These are phyloP conservation scores for Coniochaeta sp. DNA, from an alignment of 2,329 filamentous ascomycete genomes.

Conservation along the genomic window DNA sequence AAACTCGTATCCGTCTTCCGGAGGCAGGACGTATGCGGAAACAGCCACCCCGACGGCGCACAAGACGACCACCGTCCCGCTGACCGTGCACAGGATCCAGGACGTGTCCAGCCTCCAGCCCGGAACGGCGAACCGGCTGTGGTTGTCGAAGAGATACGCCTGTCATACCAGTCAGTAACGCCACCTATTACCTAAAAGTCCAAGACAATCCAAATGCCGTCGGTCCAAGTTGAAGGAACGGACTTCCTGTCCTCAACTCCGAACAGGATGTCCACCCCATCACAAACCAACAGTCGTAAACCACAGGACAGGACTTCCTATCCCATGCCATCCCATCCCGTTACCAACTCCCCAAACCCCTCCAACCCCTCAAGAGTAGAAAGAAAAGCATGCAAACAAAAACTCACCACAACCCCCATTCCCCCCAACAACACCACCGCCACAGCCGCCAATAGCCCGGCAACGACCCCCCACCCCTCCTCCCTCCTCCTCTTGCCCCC, in stretches of 20 bases:
- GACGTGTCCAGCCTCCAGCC: constrained; percentile 77
- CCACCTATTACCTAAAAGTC: not conserved
- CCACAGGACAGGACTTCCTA: too few relatives aligned
- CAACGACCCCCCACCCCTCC: constrained; percentile 68
- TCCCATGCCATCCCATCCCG: too few relatives aligned
- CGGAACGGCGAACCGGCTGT: constrained; percentile 70
- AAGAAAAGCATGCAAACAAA: not conserved
- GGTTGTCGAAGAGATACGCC: constrained; percentile 78
- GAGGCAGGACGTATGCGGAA: constrained; percentile 64
- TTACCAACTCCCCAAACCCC: too few relatives aligned
- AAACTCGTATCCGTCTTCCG: constrained; percentile 82
- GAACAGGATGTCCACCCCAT: too few relatives aligned
- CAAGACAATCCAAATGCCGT: too few relatives aligned
- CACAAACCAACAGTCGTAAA: too few relatives aligned
- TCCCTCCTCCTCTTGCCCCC: constrained; percentile 77
- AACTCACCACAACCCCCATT: constrained; percentile 76
- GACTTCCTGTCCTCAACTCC: too few relatives aligned
- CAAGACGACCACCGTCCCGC: constrained; percentile 45
- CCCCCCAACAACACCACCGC: constrained; percentile 65
- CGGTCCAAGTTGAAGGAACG: too few relatives aligned
- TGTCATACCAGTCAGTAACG: constrained; percentile 24
- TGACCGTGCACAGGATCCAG: constrained; percentile 63
- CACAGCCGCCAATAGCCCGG: constrained; percentile 56
- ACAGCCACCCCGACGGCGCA: constrained; percentile 52
- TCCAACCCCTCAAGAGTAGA: too few relatives aligned